Evolutionary conservation across 2,329 filamentous ascomycete genomes (phyloP).

Genomic region (Sordariomycetes sp.): DNA sequence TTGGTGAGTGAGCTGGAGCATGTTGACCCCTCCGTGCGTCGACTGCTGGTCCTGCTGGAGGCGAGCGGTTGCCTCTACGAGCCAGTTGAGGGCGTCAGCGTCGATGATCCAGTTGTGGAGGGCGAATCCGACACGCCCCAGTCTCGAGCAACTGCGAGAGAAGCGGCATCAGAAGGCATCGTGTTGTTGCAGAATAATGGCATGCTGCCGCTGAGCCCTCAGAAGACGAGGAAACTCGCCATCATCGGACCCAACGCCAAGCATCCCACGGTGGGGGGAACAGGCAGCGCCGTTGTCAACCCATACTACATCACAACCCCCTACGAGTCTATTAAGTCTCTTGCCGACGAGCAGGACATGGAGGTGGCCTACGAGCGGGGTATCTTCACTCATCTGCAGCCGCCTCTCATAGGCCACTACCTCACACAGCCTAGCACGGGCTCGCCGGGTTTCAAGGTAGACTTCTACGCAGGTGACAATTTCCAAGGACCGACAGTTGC

Average conservation of each 20-base stretch:
- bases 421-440: constrained; percentile 2
- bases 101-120: too few relatives aligned
- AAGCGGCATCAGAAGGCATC: constrained; percentile 1
- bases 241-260: constrained; percentile 2
- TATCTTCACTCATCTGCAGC: constrained; percentile 9
- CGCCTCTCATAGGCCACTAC: constrained; percentile 5
- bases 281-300: background rate
- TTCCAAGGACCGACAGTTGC: constrained; percentile 7
- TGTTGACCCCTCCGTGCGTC: background rate
- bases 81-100: background rate
- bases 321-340: constrained; percentile 16
- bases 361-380: constrained; percentile 7
- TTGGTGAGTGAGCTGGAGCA: constrained; percentile 1
- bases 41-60: background rate
- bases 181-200: constrained; percentile 5
- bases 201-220: background rate
- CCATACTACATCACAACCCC: constrained; percentile 1
- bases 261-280: background rate
- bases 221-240: constrained; percentile 1
- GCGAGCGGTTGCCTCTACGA: background rate
- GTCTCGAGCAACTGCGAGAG: too few relatives aligned
- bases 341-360: constrained; percentile 1
- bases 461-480: background rate
- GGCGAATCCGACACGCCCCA: too few relatives aligned
- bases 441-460: background rate